Conservation (phyloP, 805 yeast species). For the Saccharomyces jurei region DNA sequence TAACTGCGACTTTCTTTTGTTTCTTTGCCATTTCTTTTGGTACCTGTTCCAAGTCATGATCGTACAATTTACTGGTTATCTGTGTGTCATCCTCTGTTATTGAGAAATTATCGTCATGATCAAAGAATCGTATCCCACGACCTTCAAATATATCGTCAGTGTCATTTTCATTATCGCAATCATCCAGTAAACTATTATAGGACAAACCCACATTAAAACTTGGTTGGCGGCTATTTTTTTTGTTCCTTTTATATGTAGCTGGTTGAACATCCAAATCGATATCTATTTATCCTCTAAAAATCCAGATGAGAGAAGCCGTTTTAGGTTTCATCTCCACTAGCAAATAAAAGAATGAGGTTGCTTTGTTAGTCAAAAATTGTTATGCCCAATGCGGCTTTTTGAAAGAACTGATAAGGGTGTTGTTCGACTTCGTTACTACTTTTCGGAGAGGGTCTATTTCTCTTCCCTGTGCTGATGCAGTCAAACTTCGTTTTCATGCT, state of each 20-base stretch:
- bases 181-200: slow-evolving; percentile 22
- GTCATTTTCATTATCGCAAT: slow-evolving; percentile 6
- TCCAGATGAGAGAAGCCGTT: neutral
- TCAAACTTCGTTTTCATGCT: neutral
- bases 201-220: slow-evolving; percentile 13
- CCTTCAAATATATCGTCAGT: slow-evolving; percentile 1
- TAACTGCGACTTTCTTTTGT: slow-evolving; percentile 4
- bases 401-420: neutral
- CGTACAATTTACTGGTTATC: slow-evolving; percentile 1
- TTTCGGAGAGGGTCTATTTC: neutral
- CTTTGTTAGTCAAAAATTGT: neutral
- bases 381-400: neutral
- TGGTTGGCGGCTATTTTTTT: slow-evolving; percentile 11
- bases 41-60: neutral
- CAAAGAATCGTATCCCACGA: neutral
- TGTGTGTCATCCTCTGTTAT: slow-evolving; percentile 12
- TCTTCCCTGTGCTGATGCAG: neutral
- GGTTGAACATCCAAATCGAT: slow-evolving; percentile 5
- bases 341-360: neutral
- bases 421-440: neutral
- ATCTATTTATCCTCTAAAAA: neutral
- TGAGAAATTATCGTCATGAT: slow-evolving; percentile 2
- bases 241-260: neutral
- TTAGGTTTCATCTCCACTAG: neutral
- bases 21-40: neutral